Conservation (phyloP, 2,329 filamentous ascomycete genomes). For the Ilyonectria sp. region DNA sequence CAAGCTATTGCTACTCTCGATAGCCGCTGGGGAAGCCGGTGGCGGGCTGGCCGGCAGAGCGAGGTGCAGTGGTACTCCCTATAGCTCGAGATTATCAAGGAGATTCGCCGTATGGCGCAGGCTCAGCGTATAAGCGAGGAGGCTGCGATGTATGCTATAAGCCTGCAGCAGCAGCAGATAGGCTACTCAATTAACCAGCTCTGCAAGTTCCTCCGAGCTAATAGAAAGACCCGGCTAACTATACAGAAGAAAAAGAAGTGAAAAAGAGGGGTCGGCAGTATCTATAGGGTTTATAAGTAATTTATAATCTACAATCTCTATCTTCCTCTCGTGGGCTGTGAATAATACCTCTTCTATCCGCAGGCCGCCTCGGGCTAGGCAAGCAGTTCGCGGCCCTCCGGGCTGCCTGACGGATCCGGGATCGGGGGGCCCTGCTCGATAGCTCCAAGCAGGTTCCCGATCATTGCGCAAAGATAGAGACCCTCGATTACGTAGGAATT, state of each 20-base stretch:
- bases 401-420: no score
- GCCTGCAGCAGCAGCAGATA: neutral
- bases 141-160: neutral
- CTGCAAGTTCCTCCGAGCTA: neutral
- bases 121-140: slow-evolving; percentile 2
- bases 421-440: no score
- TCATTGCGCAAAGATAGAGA: no score
- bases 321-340: no score
- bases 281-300: neutral
- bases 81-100: neutral
- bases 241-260: neutral
- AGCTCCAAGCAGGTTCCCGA: no score
- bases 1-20: no score
- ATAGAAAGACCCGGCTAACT: neutral
- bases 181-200: neutral
- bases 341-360: no score
- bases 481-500: no score
- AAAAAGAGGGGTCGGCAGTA: neutral
- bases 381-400: no score
- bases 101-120: slow-evolving; percentile 1
- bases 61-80: slow-evolving; percentile 7
- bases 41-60: slow-evolving; percentile 1
- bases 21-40: slow-evolving; percentile 2
- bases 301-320: neutral
- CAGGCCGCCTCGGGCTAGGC: no score